Conservation (phyloP, 2,329 filamentous ascomycete species). For the Aspergillus hiratsukae region DNA sequence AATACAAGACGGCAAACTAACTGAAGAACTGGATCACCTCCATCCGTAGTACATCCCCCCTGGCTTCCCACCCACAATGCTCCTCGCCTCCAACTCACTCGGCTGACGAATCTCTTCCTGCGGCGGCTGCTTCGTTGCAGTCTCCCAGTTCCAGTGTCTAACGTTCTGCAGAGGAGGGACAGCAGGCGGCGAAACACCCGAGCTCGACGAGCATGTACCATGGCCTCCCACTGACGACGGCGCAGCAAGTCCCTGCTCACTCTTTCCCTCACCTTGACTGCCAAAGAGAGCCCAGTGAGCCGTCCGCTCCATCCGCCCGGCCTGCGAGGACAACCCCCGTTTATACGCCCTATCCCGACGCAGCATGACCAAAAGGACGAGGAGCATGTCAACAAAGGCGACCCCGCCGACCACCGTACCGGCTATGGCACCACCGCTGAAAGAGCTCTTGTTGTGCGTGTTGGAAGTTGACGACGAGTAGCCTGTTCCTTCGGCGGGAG, state of each 20-base stretch:
- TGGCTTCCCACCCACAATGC: not conserved
- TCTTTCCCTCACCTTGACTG: conserved; percentile 8
- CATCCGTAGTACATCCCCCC: not conserved
- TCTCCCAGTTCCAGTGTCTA: conserved; percentile 15
- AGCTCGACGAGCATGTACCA: not conserved
- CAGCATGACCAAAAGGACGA: conserved; percentile 32
- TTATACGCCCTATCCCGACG: conserved; percentile 33
- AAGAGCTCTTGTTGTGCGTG: conserved; percentile 9
- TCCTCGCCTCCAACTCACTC: conserved; percentile 15
- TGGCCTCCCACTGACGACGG: not conserved
- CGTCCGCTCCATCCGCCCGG: conserved; percentile 28
- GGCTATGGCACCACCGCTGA: conserved; percentile 52
- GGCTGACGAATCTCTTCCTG: conserved; percentile 3
- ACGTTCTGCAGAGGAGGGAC: not conserved
- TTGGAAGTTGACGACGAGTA: conserved; percentile 6
- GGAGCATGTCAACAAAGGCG: conserved; percentile 46
- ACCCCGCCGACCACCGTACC: conserved; percentile 55
- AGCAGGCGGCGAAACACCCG: not conserved
- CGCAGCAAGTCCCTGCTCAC: conserved; percentile 12
- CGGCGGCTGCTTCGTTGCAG: conserved; percentile 1
- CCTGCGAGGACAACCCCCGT: conserved; percentile 32
- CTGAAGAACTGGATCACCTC: not conserved
- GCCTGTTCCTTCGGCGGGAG: conserved; percentile 45
- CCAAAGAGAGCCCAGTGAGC: conserved; percentile 29
- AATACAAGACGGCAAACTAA: not conserved